These are phyloP conservation scores for Eleusine indica DNA, from an alignment of 176 grass and related monocot species.

Conservation along the genomic window DNA sequence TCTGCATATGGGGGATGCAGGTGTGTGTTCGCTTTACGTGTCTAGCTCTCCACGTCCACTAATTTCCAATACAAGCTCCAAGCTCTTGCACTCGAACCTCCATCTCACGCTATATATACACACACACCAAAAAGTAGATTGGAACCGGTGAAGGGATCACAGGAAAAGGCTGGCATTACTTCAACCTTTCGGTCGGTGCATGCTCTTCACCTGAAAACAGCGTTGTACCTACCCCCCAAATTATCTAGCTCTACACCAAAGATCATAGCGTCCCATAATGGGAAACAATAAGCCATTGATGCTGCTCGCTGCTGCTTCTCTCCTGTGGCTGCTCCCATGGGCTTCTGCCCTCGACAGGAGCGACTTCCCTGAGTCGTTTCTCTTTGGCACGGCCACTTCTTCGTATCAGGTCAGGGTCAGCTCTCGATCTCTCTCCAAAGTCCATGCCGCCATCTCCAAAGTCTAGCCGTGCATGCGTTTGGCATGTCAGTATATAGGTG, in stretches of 20 bases:
- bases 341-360: constrained; percentile 29
- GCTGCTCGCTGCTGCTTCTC: constrained; percentile 4
- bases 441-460: no score
- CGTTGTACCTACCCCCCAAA: constrained; percentile 8
- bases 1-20: neutral
- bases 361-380: constrained; percentile 62
- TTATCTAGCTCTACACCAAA: no score
- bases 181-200: neutral
- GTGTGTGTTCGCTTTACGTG: neutral
- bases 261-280: neutral
- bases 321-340: constrained; percentile 14
- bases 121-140: neutral
- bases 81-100: neutral
- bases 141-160: neutral
- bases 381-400: constrained; percentile 74
- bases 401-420: constrained; percentile 24
- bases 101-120: neutral
- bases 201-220: neutral
- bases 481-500: no score
- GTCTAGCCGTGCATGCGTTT: no score
- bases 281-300: neutral
- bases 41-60: no score
- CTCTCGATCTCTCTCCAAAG: no score
- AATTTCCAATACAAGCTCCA: neutral
- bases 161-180: neutral